A percentile compares a stretch with the other conserved stretches of the same genome.
These are phyloP conservation scores for Aspergillus bertholletiae DNA, from an alignment of 495 filamentous ascomycete genomes.

Conservation along the genomic window DNA sequence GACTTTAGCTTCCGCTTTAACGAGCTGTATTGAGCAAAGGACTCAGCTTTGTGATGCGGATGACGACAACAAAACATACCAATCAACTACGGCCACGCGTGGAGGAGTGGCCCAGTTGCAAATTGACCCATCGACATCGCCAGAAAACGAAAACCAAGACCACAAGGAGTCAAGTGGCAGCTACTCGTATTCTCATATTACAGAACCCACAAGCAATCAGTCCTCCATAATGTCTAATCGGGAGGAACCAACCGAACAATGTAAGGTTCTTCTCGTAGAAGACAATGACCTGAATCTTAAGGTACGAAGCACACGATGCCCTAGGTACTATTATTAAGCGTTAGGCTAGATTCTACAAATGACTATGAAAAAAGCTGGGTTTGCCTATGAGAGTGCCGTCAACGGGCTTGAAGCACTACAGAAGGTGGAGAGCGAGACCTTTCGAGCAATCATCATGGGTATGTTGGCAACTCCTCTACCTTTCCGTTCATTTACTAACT, in stretches of 20 bases:
- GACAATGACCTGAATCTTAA: conserved; percentile 38
- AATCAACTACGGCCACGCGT: not conserved
- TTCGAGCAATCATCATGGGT: not conserved
- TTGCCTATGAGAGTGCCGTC: not conserved
- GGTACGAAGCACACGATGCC: not conserved
- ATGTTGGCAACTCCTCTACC: not conserved
- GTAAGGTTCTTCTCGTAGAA: conserved; percentile 30
- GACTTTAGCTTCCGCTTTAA: not conserved
- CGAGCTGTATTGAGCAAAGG: not conserved
- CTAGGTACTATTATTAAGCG: not conserved
- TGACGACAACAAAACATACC: not conserved
- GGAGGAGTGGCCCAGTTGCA: not conserved
- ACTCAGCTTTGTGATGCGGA: not conserved
- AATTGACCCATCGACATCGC: not conserved
- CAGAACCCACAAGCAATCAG: not conserved
- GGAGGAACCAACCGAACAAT: conserved; percentile 1
- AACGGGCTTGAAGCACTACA: not conserved
- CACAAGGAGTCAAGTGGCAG: not conserved
- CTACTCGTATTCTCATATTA: not conserved
- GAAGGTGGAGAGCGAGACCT: not conserved
- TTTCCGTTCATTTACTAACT: not conserved
- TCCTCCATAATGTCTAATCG: not conserved
- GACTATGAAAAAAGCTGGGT: not conserved
- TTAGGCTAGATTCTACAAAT: not conserved
- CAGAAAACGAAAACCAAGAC: not conserved